phyloP scores from a whole-genome alignment of 352 stramenopile species.

The Globisporangium nodosum region DNA sequence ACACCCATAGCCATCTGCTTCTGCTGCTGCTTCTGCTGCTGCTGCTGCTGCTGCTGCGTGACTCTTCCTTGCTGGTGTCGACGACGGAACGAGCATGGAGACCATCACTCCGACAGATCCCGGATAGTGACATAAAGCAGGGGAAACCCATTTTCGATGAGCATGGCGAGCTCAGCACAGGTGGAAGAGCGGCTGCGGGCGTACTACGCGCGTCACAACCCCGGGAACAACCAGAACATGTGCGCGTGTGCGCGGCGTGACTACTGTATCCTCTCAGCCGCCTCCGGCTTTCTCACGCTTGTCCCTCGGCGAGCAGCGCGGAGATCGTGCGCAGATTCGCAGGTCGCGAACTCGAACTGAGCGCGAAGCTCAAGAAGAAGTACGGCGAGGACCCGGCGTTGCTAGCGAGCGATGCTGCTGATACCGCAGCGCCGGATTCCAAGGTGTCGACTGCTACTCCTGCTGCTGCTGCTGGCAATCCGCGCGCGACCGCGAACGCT shows the following conservation, averaged over 20 bases:
- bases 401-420: neutral
- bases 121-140: neutral
- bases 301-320: slow-evolving; percentile 17
- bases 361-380: slow-evolving; percentile 72
- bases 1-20: too few relatives aligned
- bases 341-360: slow-evolving; percentile 53
- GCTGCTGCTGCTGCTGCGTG: neutral
- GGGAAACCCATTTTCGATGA: neutral
- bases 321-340: slow-evolving; percentile 73
- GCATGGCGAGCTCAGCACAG: slow-evolving; percentile 1
- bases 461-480: neutral
- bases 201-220: slow-evolving; percentile 76
- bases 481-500: neutral
- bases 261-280: neutral
- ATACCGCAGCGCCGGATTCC: neutral
- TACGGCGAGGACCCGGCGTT: slow-evolving; percentile 57
- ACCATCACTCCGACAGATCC: neutral
- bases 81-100: too few relatives aligned
- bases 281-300: neutral
- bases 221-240: slow-evolving; percentile 76
- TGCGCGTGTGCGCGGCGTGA: slow-evolving; percentile 11
- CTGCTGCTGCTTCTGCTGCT: too few relatives aligned
- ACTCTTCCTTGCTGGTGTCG: too few relatives aligned
- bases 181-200: slow-evolving; percentile 54
- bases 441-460: neutral